A percentile compares a stretch with the other conserved stretches of the same genome.
Evolutionary conservation across 345 rosid species (phyloP).

Genomic region (Xanthoceras sorbifolium): DNA sequence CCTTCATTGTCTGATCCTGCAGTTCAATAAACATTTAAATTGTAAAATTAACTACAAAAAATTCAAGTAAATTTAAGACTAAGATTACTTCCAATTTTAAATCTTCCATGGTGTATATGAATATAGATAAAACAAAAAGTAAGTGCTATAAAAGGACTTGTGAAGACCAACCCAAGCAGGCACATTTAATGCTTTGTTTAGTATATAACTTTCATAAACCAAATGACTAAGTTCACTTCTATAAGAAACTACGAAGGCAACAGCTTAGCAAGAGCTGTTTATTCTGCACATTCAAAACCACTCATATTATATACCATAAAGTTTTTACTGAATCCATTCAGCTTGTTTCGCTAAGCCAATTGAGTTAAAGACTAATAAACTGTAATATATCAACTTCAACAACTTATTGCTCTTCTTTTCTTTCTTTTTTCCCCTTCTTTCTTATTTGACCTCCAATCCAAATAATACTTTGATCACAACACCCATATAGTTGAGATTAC

Average conservation of each 20-base stretch:
- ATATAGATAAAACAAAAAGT: neutral
- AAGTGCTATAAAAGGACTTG: neutral
- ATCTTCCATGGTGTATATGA: neutral
- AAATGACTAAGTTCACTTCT: neutral
- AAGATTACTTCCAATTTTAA: neutral
- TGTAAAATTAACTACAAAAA: neutral
- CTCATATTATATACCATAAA: neutral
- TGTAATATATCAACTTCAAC: neutral
- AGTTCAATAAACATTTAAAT: neutral
- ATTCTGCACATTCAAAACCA: neutral
- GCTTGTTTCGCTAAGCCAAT: neutral
- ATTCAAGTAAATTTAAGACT: neutral
- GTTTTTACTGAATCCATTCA: neutral
- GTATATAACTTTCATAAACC: neutral
- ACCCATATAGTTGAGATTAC: neutral
- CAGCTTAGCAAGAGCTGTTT: neutral
- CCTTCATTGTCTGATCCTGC: slow-evolving; percentile 86
- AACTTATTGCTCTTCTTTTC: neutral
- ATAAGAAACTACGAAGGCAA: neutral
- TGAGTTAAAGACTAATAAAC: neutral
- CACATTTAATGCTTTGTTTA: neutral
- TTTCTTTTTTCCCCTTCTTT: neutral
- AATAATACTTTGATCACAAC: neutral
- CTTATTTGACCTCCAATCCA: neutral
- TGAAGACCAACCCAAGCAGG: neutral